A percentile compares a stretch with the other conserved stretches of the same genome.
Evolutionary conservation across 225 moss, liverwort and hornwort genomes (phyloP).

Genomic region (Pseudoscleropodium purum): DNA sequence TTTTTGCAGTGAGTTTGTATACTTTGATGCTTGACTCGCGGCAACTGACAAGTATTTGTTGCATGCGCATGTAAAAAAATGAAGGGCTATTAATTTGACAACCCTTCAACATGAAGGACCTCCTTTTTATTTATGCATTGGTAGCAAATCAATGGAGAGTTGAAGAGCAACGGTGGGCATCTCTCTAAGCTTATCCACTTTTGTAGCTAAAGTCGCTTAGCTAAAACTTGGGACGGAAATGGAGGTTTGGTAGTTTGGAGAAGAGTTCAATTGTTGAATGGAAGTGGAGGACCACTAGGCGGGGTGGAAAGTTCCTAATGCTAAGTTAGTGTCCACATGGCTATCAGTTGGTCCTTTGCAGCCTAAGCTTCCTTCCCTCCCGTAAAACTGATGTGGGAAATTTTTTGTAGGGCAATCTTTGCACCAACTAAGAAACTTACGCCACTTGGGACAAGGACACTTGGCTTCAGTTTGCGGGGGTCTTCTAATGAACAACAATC

Average conservation of each 20-base stretch:
- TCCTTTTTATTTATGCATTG: neutral
- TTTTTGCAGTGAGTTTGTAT: neutral
- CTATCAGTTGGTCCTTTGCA: neutral
- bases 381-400: neutral
- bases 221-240: too few relatives aligned
- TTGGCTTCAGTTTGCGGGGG: neutral
- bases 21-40: too few relatives aligned
- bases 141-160: neutral
- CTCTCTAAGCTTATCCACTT: neutral
- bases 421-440: neutral
- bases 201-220: too few relatives aligned
- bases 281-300: too few relatives aligned
- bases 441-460: neutral
- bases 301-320: neutral
- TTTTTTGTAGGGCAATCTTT: neutral
- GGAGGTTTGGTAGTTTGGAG: too few relatives aligned
- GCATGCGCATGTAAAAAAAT: neutral
- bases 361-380: neutral
- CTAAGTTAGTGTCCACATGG: neutral
- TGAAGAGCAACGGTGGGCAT: neutral
- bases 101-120: too few relatives aligned
- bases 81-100: neutral
- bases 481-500: neutral
- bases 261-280: too few relatives aligned
- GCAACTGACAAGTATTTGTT: accelerated